Base-by-base conservation (phyloP, 805 yeast species). In the Candida endomychidarum region DNA sequence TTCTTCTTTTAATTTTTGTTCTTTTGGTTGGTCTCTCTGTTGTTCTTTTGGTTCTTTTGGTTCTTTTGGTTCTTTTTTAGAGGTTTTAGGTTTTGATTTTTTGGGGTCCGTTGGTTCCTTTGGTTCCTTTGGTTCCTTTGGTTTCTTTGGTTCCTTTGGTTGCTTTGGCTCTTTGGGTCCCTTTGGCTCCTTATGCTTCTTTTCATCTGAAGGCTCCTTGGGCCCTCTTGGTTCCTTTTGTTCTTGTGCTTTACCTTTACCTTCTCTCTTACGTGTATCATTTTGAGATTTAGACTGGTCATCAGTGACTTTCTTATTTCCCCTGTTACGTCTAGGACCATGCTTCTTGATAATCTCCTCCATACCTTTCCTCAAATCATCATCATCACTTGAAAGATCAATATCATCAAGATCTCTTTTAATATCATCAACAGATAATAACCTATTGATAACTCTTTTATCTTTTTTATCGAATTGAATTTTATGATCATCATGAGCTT, bases 351-450 rank as follows among this genome's bases (percentile, higher is more conserved):
- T 25, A 17, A 28, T 29, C 37, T 17, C 21, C 35, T 36, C 27
- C 5, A 28, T 23, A 10, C 17, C 35, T 35, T 38, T 35, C 28
- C 34, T 26, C 27, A 5, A 9, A 15, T 34, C 47, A 5, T 40
- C 47, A 9, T 61, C 67, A 33, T 57, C 63, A 39, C 60, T 50
- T 29, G 61, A 56, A 37, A 61, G 52, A 2, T 49, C 37, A 5
- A 61, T 49, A 7, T 50, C 62, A 17, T 47, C 49, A 24, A 63
- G 50, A 45, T 61, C 67, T 17, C 47, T 29, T 24, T 18, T 33
- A 20, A 42, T 37, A 28, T 29, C 53, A 34, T 60, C 67, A 21
- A 43, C 51, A 8, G 53, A 32, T 8, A 38, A 34, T n/a, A 38
- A 19, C 3, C 32, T n/a, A 14, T 38, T 38, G 2, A 38, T 12